Conservation (phyloP, 2,329 filamentous ascomycete genomes). For the Triangularia setosa region DNA sequence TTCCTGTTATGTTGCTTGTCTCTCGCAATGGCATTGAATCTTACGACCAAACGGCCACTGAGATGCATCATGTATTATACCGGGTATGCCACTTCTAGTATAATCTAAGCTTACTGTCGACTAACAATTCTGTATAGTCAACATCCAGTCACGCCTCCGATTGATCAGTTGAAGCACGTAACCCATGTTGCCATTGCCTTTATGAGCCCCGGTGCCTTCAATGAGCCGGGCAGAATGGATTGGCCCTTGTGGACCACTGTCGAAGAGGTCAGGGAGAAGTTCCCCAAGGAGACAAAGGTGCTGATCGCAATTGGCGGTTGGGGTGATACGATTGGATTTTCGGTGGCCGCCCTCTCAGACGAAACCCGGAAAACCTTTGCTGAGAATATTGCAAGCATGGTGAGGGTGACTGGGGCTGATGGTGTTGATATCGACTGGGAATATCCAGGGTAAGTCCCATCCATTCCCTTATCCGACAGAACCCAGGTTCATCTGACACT, state of each 20-base stretch:
- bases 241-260: slow-evolving; percentile 55
- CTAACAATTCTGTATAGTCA: slow-evolving; percentile 36
- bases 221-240: slow-evolving; percentile 34
- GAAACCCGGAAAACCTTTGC: slow-evolving; percentile 56
- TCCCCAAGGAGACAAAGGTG: slow-evolving; percentile 54
- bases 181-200: slow-evolving; percentile 58
- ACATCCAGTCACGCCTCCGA: slow-evolving; percentile 41
- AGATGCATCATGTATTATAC: slow-evolving; percentile 48
- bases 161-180: slow-evolving; percentile 39
- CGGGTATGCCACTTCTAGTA: slow-evolving; percentile 30
- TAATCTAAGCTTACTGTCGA: neutral
- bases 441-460: slow-evolving; percentile 37
- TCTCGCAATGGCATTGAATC: slow-evolving; percentile 15
- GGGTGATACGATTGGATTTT: slow-evolving; percentile 65
- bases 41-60: slow-evolving; percentile 9
- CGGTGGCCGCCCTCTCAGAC: slow-evolving; percentile 49
- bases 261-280: slow-evolving; percentile 43
- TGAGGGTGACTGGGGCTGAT: slow-evolving; percentile 60
- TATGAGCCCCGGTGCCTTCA: slow-evolving; percentile 51
- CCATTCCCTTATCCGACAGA: neutral
- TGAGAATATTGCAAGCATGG: slow-evolving; percentile 59
- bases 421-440: slow-evolving; percentile 67
- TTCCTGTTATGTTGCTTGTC: slow-evolving; percentile 15
- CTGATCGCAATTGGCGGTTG: slow-evolving; percentile 72
- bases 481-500: neutral